These are phyloP conservation scores for Haemoproteus tartakovskyi DNA, from an alignment of 169 alveolate genomes.

Conservation along the genomic window DNA sequence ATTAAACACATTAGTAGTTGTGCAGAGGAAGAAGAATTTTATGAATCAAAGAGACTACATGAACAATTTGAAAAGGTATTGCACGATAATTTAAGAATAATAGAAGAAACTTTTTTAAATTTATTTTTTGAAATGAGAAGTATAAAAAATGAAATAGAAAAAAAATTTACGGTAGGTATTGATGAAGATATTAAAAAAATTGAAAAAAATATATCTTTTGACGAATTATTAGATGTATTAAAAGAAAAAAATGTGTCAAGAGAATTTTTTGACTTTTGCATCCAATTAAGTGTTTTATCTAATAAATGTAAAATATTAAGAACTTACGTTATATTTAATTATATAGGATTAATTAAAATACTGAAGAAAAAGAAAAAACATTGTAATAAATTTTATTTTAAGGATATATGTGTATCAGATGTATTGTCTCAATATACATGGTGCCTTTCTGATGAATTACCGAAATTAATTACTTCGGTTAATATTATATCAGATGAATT, in stretches of 20 bases:
- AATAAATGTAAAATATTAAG: slow-evolving; percentile 22
- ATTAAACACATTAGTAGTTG: slow-evolving; percentile 13
- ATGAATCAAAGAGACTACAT: not conserved
- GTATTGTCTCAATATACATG: slow-evolving; percentile 13
- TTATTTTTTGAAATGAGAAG: slow-evolving; percentile 6
- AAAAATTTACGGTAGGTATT: not conserved
- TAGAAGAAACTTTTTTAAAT: slow-evolving; percentile 12
- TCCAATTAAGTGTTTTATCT: slow-evolving; percentile 20
- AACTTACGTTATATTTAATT: slow-evolving; percentile 23
- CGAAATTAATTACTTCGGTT: slow-evolving; percentile 22
- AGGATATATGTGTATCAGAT: slow-evolving; percentile 1
- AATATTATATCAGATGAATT: slow-evolving; percentile 35
- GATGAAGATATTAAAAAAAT: slow-evolving; percentile 8
- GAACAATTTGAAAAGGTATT: slow-evolving; percentile 9
- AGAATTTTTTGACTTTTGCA: slow-evolving; percentile 44
- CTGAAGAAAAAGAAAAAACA: slow-evolving; percentile 20
- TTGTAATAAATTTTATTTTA: not conserved
- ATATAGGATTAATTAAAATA: slow-evolving; percentile 18
- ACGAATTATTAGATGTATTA: slow-evolving; percentile 13
- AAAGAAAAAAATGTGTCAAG: slow-evolving; percentile 14
- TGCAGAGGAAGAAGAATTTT: not conserved
- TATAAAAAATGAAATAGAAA: slow-evolving; percentile 28
- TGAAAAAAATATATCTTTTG: slow-evolving; percentile 11
- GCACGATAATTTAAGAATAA: slow-evolving; percentile 4
- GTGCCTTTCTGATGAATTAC: slow-evolving; percentile 33